Percentiles rank a stretch among this genome's conserved stretches.
These are phyloP conservation scores for Boletellus ananas DNA, from an alignment of 768 basidiomycete species.

Conservation along the genomic window DNA sequence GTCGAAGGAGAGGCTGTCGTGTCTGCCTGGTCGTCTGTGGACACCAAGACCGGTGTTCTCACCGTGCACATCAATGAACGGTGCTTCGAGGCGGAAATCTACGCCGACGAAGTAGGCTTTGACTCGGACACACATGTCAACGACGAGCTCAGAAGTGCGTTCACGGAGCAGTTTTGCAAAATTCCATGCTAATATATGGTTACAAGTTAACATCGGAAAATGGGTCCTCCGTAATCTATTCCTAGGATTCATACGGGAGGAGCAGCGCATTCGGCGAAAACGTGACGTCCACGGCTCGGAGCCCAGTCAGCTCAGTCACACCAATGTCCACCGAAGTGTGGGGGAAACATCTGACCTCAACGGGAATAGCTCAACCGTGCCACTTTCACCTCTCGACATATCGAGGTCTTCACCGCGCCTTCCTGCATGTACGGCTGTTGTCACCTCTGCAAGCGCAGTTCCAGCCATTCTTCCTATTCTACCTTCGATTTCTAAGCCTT, in stretches of 20 bases:
- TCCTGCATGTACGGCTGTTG: constrained; percentile 41
- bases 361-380: constrained; percentile 19
- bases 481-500: constrained; percentile 41
- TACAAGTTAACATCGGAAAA: constrained; percentile 84
- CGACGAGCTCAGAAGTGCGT: constrained; percentile 81
- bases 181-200: constrained; percentile 4
- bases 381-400: constrained; percentile 29
- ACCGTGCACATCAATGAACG: constrained; percentile 84
- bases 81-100: constrained; percentile 93
- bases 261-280: constrained; percentile 44
- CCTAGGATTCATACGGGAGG: constrained; percentile 68
- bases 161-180: constrained; percentile 1
- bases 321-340: constrained; percentile 20
- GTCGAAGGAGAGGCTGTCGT: constrained; percentile 95
- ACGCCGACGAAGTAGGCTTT: constrained; percentile 87
- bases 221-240: constrained; percentile 89
- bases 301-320: constrained; percentile 14
- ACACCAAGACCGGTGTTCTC: constrained; percentile 86
- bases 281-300: constrained; percentile 26
- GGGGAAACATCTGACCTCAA: constrained; percentile 25
- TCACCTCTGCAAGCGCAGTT: constrained; percentile 62
- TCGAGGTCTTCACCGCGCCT: constrained; percentile 23
- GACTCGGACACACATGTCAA: constrained; percentile 53
- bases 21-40: constrained; percentile 79
- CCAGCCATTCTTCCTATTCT: constrained; percentile 56